phyloP scores from a whole-genome alignment of 805 yeast genomes.

The Saturnispora hagleri region DNA sequence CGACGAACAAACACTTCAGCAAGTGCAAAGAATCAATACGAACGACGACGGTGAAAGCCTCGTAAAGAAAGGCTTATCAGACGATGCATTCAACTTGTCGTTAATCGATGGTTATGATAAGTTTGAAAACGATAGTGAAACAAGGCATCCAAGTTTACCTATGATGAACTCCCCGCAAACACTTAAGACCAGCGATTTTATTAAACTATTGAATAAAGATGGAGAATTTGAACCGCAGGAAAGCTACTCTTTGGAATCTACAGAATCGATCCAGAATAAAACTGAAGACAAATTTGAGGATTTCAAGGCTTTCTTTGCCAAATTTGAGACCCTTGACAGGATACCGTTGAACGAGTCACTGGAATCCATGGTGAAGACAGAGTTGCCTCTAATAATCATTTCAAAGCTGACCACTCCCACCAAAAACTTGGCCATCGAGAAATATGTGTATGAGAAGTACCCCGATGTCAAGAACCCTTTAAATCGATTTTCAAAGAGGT shows the following conservation, averaged over 20 bases:
- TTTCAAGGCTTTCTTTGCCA: conserved; percentile 1
- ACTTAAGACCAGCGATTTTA: conserved; percentile 18
- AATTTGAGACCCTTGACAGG: background rate
- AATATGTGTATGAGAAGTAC: conserved; percentile 58
- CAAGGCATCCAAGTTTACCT: background rate
- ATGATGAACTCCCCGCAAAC: conserved; percentile 15
- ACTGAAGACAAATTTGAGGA: background rate
- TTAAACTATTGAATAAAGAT: conserved; percentile 11
- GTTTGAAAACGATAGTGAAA: background rate
- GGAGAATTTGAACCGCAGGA: background rate
- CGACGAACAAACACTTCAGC: conserved; percentile 7
- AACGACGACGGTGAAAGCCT: background rate
- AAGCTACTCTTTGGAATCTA: background rate
- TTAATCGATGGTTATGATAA: background rate
- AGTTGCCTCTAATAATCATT: conserved; percentile 44
- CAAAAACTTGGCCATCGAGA: conserved; percentile 74
- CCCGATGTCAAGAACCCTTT: conserved; percentile 33
- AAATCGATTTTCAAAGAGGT: conserved; percentile 34
- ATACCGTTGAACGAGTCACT: conserved; percentile 6
- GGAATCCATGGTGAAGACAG: conserved; percentile 10
- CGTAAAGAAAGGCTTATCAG: background rate
- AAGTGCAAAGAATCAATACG: background rate
- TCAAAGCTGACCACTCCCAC: conserved; percentile 59
- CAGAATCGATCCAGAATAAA: background rate
- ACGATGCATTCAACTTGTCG: conserved; percentile 19